Percentiles rank a stretch among this genome's conserved stretches.
Evolutionary conservation across 371 early-diverging fungal species (phyloP).

Genomic region (Capillidium rhysosporum): DNA sequence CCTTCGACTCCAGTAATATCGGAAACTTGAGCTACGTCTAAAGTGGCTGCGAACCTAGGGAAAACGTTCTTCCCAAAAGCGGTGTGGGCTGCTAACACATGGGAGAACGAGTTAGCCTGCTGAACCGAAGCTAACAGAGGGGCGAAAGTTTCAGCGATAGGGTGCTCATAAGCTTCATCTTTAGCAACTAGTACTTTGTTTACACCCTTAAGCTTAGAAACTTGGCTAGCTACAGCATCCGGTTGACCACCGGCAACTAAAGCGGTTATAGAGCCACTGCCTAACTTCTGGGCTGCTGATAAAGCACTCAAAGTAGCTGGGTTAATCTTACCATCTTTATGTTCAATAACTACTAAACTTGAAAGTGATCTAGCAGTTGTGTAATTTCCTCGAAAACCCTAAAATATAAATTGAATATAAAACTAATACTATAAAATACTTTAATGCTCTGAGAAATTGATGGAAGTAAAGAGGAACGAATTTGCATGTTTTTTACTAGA

Average conservation of each 20-base stretch:
- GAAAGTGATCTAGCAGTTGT: not conserved
- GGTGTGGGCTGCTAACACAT: slow-evolving; percentile 71
- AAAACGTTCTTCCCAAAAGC: slow-evolving; percentile 84
- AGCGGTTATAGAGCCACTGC: slow-evolving; percentile 54
- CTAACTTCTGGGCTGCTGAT: slow-evolving; percentile 64
- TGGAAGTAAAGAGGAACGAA: too few relatives aligned
- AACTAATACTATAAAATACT: too few relatives aligned
- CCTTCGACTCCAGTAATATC: slow-evolving; percentile 65
- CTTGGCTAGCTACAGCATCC: slow-evolving; percentile 42
- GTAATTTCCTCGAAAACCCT: not conserved
- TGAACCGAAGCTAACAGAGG: slow-evolving; percentile 52
- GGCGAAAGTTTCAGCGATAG: slow-evolving; percentile 63
- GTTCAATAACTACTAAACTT: slow-evolving; percentile 74
- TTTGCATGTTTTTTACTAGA: too few relatives aligned
- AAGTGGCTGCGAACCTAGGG: slow-evolving; percentile 80
- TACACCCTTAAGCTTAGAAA: slow-evolving; percentile 51
- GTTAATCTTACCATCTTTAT: slow-evolving; percentile 51
- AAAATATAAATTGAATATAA: not conserved
- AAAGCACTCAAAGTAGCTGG: slow-evolving; percentile 71
- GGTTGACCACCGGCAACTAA: slow-evolving; percentile 70
- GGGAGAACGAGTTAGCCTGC: slow-evolving; percentile 52
- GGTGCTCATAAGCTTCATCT: slow-evolving; percentile 54
- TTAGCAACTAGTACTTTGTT: slow-evolving; percentile 69
- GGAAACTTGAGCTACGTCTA: slow-evolving; percentile 79
- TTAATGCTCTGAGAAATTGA: too few relatives aligned